Evolutionary conservation across 1,139 yeast species (phyloP), one percentile per base, ranked within the genome.

Genomic region (Hanseniaspora uvarum): DNA sequence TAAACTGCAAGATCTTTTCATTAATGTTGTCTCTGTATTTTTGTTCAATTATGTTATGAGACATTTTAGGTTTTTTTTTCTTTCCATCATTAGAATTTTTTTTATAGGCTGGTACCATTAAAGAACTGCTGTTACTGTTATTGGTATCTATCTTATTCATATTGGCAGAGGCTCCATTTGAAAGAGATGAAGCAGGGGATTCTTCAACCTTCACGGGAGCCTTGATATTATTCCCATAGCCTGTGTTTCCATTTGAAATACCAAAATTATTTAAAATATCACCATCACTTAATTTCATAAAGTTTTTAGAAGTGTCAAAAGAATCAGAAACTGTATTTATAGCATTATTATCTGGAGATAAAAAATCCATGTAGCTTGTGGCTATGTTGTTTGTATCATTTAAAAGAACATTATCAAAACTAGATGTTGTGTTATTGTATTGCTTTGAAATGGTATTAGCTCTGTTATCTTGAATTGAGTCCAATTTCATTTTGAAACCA

Each of bases 21-120:
- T 83, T 83, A 58, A 84, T 82, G 60, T 81, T 82, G 16, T 84
- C 79, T 63, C 94, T 71, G 64, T 84, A 83, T 63, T 82, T 82
- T 66, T 82, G 82, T 61, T 84, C 94, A 62, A 83, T 81, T 70
- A 81, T 78, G 61, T 83, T 83, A 65, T 84, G 92, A 2, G 86
- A 76, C 0, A 79, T 73, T 63, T 80, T 77, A 59, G 80, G 81
- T 67, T 78, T 77, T 59, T 70, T 68, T 34, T 62, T 62, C 56
- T 65, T 62, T 23, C 16, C 4, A 3, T 30, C 16, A 7, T 1
- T 14, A 10, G 21, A 23, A 8, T 12, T 19, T 31, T 8, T 31
- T 5, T 30, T 44, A 12, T 44, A 21, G 5, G 12, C 18, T 19
- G 26, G 8, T 14, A 11, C 26, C 12, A 19, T 19, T 21, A 19